Base-by-base conservation (phyloP, 169 alveolate genomes). In the Eimeria acervulina region DNA sequence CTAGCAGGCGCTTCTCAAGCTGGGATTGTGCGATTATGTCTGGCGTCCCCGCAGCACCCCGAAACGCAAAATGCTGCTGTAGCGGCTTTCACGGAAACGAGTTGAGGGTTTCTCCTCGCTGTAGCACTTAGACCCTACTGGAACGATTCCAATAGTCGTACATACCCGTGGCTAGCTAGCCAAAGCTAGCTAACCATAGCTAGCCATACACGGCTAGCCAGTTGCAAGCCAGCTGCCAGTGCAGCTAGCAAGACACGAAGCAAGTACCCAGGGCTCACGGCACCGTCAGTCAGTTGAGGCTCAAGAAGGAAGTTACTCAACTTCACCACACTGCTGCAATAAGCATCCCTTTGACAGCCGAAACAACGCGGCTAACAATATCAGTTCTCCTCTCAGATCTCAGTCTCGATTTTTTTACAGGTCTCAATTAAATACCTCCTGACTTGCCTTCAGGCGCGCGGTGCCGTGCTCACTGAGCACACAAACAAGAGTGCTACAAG, bases 401-500 rank as follows among this genome's bases (percentile, higher is more conserved):
- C 36, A 23, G 5, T 61, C 12, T 3, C 74, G n/a, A 55, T 17
- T n/a, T n/a, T n/a, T n/a, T n/a, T 55, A 19, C 5, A 61, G 5
- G 36, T 61, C 74, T 26, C 36, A 12, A 26, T 19, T 61, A n/a
- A 26, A 3, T 33, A 36, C 74, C 74, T 61, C 74, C 74, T 61
- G 74, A 61, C 74, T 23, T 36, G 74, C 74, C 74, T 61, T 7
- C 66, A 55, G 66, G 66, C 66, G 74, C 74, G 26, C 74, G 74
- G 74, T 61, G 74, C 74, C 1, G 74, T 61, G 74, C 74, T 61
- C 74, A 61, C 74, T 19, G 74, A 61, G 74, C 74, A n/a, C 36
- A 61, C 74, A 61, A 61, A 61, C 31, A 61, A 61, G 12, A 61
- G 31, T 26, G 66, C 66, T 55, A 55, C 12, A 61, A 61, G 36